A percentile compares a stretch with the other conserved stretches of the same genome.
phyloP scores from a whole-genome alignment of 1,139 yeast species.

The Hemisphaericaspora subhashii region DNA sequence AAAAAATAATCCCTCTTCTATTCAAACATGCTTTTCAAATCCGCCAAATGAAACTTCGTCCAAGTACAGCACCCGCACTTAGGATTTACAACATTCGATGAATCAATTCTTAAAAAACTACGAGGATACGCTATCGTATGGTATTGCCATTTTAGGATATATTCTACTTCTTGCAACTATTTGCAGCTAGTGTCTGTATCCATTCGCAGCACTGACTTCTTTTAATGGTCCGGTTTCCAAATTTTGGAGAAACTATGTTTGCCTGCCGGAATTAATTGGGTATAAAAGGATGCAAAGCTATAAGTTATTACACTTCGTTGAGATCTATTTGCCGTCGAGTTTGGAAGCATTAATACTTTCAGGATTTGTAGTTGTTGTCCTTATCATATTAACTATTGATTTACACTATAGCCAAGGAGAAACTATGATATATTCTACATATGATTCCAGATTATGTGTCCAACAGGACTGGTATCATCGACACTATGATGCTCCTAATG shows the following conservation, averaged over 20 bases:
- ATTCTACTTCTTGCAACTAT: conserved; percentile 40
- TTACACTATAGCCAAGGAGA: conserved; percentile 19
- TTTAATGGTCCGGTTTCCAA: conserved; percentile 30
- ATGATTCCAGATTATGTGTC: conserved; percentile 33
- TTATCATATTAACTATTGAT: conserved; percentile 36
- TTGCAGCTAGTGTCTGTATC: conserved; percentile 38
- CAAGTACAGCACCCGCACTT: conserved; percentile 2
- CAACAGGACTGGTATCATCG: conserved; percentile 54
- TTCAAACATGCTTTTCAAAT: background rate
- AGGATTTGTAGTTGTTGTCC: conserved; percentile 43
- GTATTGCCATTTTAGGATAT: conserved; percentile 47
- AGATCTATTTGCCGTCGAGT: conserved; percentile 54
- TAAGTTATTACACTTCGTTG: conserved; percentile 22
- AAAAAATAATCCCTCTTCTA: conserved; percentile 20
- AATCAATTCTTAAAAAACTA: conserved; percentile 33
- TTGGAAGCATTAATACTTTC: conserved; percentile 48
- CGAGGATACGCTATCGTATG: conserved; percentile 43
- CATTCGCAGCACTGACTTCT: conserved; percentile 24
- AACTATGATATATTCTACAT: conserved; percentile 18
- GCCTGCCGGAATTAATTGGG: conserved; percentile 42
- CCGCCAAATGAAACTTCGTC: background rate
- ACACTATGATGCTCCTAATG: conserved; percentile 47
- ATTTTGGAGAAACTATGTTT: conserved; percentile 33
- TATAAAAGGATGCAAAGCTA: conserved; percentile 16
- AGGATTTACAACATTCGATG: conserved; percentile 7